Percentiles rank a stretch among this genome's conserved stretches.
phyloP scores from a whole-genome alignment of 1,284 basidiomycete species.

The Papiliotrema nemorosa region DNA sequence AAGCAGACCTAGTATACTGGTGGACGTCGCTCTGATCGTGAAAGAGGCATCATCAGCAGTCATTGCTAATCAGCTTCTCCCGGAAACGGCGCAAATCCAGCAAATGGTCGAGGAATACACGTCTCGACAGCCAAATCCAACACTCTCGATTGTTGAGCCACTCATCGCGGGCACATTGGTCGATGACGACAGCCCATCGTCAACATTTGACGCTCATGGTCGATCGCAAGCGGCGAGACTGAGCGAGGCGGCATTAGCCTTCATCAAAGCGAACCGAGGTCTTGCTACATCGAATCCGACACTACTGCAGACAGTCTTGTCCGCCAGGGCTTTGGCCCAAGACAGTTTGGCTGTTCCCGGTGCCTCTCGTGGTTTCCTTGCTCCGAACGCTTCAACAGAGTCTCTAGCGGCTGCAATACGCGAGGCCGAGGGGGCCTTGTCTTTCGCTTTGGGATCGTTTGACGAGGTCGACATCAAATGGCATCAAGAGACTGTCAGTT shows the following conservation, averaged over 20 bases:
- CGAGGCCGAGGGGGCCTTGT: slow-evolving; percentile 60
- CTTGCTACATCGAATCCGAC: slow-evolving; percentile 51
- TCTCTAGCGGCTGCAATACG: slow-evolving; percentile 54
- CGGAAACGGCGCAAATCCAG: slow-evolving; percentile 14
- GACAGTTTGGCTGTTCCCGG: slow-evolving; percentile 56
- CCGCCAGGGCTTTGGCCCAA: slow-evolving; percentile 45
- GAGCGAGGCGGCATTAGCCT: slow-evolving; percentile 59
- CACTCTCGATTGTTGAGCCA: slow-evolving; percentile 62
- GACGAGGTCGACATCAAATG: slow-evolving; percentile 53
- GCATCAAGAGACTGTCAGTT: slow-evolving; percentile 54
- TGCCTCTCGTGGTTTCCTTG: slow-evolving; percentile 55
- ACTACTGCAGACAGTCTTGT: slow-evolving; percentile 28
- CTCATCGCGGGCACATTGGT: slow-evolving; percentile 39
- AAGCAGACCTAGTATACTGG: slow-evolving; percentile 25
- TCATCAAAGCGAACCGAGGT: slow-evolving; percentile 62
- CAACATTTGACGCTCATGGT: slow-evolving; percentile 49
- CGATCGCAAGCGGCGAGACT: slow-evolving; percentile 61
- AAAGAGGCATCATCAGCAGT: slow-evolving; percentile 11
- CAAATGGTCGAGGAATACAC: slow-evolving; percentile 19
- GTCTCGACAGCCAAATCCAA: slow-evolving; percentile 55
- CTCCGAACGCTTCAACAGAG: slow-evolving; percentile 43
- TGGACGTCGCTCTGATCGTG: slow-evolving; percentile 37
- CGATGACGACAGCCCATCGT: neutral
- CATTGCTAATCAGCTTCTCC: slow-evolving; percentile 23
- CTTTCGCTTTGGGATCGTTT: slow-evolving; percentile 62